phyloP scores from a whole-genome alignment of 129 eudicot species.

The Flaveria bidentis region DNA sequence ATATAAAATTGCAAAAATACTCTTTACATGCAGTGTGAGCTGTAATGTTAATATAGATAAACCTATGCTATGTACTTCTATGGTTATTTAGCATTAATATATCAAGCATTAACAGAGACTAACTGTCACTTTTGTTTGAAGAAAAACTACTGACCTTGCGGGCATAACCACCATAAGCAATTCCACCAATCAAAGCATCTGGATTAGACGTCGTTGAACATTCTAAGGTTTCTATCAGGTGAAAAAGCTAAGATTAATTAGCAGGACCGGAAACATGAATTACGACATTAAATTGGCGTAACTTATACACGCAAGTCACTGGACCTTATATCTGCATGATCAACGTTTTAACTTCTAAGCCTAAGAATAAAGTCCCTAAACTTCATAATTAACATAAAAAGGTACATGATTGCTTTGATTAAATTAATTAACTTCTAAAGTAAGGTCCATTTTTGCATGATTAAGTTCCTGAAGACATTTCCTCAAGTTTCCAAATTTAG shows the following conservation, averaged over 20 bases:
- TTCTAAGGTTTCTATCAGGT: constrained; percentile 26
- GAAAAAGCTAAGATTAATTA: neutral
- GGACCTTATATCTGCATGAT: neutral
- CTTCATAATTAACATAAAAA: neutral
- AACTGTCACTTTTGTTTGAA: neutral
- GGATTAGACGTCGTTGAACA: constrained; percentile 20
- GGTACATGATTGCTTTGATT: neutral
- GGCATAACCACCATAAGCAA: constrained; percentile 95
- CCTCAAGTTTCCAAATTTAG: neutral
- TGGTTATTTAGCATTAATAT: neutral
- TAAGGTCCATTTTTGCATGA: neutral
- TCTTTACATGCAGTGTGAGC: neutral
- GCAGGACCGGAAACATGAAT: neutral
- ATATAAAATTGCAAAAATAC: neutral
- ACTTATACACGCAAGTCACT: neutral
- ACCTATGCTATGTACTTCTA: neutral
- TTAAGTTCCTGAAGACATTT: neutral
- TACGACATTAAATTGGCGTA: neutral
- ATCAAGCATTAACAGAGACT: neutral
- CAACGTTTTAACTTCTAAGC: neutral
- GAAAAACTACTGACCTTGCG: constrained; percentile 57
- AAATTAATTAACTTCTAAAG: neutral
- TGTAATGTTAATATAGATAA: neutral
- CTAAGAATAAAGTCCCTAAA: neutral
- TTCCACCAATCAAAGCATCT: constrained; percentile 70